These are phyloP conservation scores for Fusarium fujikuroi DNA, from an alignment of 2,329 filamentous ascomycete species.

Conservation along the genomic window DNA sequence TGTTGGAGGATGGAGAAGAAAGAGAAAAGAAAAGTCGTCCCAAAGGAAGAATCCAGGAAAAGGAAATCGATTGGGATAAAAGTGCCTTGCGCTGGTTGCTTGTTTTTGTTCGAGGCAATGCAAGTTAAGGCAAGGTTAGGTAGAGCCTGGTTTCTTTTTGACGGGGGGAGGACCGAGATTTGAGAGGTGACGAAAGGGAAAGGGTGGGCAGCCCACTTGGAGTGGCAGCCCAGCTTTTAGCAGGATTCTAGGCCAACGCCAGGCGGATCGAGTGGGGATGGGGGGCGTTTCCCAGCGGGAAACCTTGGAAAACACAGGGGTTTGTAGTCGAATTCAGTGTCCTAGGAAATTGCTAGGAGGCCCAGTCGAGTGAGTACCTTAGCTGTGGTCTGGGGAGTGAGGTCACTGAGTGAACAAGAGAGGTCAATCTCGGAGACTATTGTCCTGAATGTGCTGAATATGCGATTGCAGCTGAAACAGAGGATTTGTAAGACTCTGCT, in stretches of 20 bases:
- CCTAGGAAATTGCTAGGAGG: background rate
- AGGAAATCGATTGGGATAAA: constrained; percentile 33
- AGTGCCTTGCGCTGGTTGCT: constrained; percentile 33
- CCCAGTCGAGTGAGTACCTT: background rate
- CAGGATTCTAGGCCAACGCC: constrained; percentile 42
- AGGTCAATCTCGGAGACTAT: constrained; percentile 8
- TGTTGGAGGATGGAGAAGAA: background rate
- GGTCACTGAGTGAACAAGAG: constrained; percentile 26
- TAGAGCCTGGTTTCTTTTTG: constrained; percentile 41
- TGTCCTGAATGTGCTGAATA: background rate
- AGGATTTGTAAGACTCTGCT: background rate
- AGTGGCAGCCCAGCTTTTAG: constrained; percentile 39
- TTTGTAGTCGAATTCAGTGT: background rate
- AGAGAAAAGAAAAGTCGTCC: constrained; percentile 19
- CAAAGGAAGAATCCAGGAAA: constrained; percentile 26
- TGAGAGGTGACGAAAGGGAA: constrained; percentile 39
- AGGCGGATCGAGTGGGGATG: constrained; percentile 36
- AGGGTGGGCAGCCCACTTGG: constrained; percentile 40
- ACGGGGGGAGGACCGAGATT: constrained; percentile 34
- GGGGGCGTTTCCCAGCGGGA: constrained; percentile 36
- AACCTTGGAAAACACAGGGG: constrained; percentile 37
- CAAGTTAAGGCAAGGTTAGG: background rate
- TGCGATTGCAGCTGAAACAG: background rate
- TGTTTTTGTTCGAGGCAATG: constrained; percentile 20
- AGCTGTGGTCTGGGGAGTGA: constrained; percentile 18